These are phyloP conservation scores for Penicillium salamii DNA, from an alignment of 495 filamentous ascomycete species.

Conservation along the genomic window DNA sequence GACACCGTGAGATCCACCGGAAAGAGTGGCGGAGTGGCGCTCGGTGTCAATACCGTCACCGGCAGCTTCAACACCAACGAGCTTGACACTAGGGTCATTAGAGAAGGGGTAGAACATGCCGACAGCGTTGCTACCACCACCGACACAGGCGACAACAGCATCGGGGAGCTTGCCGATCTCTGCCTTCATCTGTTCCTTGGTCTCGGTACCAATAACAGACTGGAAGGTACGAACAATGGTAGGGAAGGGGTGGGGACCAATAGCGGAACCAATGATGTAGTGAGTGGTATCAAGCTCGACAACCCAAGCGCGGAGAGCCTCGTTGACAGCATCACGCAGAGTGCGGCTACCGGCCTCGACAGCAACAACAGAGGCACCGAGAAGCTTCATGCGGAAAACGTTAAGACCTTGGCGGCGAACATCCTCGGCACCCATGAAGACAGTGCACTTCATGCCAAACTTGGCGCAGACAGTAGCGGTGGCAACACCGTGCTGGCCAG, in stretches of 20 bases:
- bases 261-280: conserved; percentile 95
- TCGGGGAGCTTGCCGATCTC: conserved; percentile 84
- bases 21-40: conserved; percentile 86
- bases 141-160: conserved; percentile 93
- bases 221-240: conserved; percentile 97
- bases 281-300: conserved; percentile 86
- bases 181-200: conserved; percentile 77
- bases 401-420: conserved; percentile 93
- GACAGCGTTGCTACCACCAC: conserved; percentile 85
- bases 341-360: conserved; percentile 85
- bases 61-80: conserved; percentile 94
- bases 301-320: conserved; percentile 88
- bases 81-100: conserved; percentile 76
- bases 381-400: conserved; percentile 92
- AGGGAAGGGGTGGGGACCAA: conserved; percentile 94
- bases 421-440: conserved; percentile 97
- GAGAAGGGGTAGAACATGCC: conserved; percentile 98
- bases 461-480: conserved; percentile 94
- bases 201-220: conserved; percentile 89
- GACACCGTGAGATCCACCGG: conserved; percentile 85
- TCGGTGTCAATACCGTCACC: conserved; percentile 88
- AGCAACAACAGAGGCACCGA: conserved; percentile 83
- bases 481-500: conserved; percentile 94
- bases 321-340: conserved; percentile 91
- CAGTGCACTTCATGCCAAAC: conserved; percentile 92